phyloP scores from a whole-genome alignment of 768 basidiomycete species.

The Cantharellus anzutake region DNA sequence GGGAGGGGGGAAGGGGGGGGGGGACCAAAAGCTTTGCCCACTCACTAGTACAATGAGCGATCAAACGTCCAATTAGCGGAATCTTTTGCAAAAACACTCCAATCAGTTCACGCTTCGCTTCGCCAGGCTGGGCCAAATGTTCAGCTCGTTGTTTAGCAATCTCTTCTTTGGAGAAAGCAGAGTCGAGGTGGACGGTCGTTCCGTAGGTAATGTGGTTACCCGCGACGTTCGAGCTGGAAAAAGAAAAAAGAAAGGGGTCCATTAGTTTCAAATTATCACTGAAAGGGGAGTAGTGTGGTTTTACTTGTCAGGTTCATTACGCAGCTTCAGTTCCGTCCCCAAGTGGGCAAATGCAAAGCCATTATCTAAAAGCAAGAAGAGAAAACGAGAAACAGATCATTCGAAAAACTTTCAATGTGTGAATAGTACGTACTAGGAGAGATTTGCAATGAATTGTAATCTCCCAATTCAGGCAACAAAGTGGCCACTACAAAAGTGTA shows the following conservation, averaged over 20 bases:
- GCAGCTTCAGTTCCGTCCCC: conserved; percentile 2
- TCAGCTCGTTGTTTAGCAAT: background rate
- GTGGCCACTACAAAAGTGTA: conserved; percentile 9
- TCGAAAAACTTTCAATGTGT: no score
- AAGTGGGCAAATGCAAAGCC: conserved; percentile 4
- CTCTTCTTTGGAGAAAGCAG: background rate
- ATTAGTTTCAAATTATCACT: background rate
- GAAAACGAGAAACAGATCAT: background rate
- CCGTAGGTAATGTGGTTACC: background rate
- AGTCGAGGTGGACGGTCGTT: background rate
- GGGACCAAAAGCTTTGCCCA: background rate
- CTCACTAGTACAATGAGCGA: conserved; percentile 3
- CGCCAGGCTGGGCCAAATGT: background rate
- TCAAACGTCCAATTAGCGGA: conserved; percentile 5
- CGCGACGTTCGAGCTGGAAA: background rate
- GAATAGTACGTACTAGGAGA: background rate
- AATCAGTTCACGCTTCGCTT: background rate
- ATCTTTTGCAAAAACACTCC: conserved; percentile 4
- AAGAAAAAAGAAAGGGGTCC: background rate
- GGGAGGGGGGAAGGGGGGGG: background rate
- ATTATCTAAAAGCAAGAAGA: background rate
- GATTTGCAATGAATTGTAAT: background rate
- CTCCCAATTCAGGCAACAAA: conserved; percentile 9
- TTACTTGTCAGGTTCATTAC: background rate
- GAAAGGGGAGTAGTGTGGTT: background rate